Evolutionary conservation across 1,284 basidiomycete genomes (phyloP).

Genomic region (Apiotrichum brassicae): DNA sequence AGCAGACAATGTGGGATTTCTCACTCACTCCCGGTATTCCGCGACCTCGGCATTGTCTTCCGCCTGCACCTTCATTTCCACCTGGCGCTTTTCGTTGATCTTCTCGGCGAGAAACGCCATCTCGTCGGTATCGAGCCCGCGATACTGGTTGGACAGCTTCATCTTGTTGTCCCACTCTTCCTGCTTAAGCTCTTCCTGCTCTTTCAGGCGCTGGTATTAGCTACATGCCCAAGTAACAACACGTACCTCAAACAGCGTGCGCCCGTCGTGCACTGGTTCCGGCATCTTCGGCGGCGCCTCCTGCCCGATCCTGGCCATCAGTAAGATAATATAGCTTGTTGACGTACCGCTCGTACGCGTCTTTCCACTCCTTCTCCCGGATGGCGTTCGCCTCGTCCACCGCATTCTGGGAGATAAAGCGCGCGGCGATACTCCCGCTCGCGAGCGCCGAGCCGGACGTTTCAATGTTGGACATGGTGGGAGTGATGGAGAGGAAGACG

Average conservation of each 20-base stretch:
- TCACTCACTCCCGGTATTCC: slow-evolving; percentile 13
- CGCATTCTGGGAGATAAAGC: slow-evolving; percentile 62
- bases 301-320: slow-evolving; percentile 79
- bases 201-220: slow-evolving; percentile 26
- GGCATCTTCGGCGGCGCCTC: slow-evolving; percentile 69
- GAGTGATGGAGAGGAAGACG: background rate
- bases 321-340: background rate
- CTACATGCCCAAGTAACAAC: slow-evolving; percentile 37
- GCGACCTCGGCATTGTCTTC: slow-evolving; percentile 6
- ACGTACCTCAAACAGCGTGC: slow-evolving; percentile 81
- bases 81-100: slow-evolving; percentile 64
- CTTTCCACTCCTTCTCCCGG: slow-evolving; percentile 82
- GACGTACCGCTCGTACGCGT: slow-evolving; percentile 75
- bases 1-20: background rate
- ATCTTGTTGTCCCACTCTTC: slow-evolving; percentile 92
- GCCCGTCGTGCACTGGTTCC: slow-evolving; percentile 61
- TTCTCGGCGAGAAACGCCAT: slow-evolving; percentile 79
- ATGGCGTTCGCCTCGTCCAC: slow-evolving; percentile 69
- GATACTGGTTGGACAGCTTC: slow-evolving; percentile 86
- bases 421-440: slow-evolving; percentile 35
- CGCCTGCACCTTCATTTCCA: slow-evolving; percentile 60
- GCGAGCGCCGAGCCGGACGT: slow-evolving; percentile 19
- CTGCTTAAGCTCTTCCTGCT: slow-evolving; percentile 80
- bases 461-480: slow-evolving; percentile 15
- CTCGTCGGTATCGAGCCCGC: slow-evolving; percentile 83